Percentiles rank a stretch among this genome's conserved stretches.
Conservation (phyloP, 2,329 filamentous ascomycete species). For the Chrysosphaeria jannelii region DNA sequence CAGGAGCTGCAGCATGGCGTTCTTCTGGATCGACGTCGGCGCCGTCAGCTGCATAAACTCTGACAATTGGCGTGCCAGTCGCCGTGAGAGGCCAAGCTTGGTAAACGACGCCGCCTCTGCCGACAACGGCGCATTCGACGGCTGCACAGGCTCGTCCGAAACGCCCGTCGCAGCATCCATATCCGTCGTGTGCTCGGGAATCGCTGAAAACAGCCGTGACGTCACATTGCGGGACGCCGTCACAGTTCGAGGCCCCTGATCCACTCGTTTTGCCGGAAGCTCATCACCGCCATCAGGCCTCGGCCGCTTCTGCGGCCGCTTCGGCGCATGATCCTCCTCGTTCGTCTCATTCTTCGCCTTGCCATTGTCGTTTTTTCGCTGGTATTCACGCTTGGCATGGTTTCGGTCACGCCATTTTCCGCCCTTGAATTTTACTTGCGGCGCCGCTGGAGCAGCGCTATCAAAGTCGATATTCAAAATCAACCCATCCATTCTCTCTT, state of each 20-base stretch:
- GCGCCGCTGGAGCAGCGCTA: constrained; percentile 28
- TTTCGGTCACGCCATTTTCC: constrained; percentile 82
- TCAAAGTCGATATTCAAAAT: constrained; percentile 70
- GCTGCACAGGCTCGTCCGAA: constrained; percentile 20
- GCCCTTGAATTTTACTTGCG: constrained; percentile 43
- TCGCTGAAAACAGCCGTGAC: constrained; percentile 78
- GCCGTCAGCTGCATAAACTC: constrained; percentile 69
- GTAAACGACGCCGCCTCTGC: constrained; percentile 68
- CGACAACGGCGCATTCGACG: constrained; percentile 72
- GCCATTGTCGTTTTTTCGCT: constrained; percentile 5
- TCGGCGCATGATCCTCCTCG: constrained; percentile 1
- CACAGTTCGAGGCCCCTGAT: no score
- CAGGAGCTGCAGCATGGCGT: constrained; percentile 53
- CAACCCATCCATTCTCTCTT: constrained; percentile 92
- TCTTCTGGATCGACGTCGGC: constrained; percentile 83
- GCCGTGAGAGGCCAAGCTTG: constrained; percentile 51
- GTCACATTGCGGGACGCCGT: constrained; percentile 22
- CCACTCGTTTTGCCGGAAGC: no score
- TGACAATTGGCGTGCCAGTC: constrained; percentile 53
- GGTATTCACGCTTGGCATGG: constrained; percentile 36
- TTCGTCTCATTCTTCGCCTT: constrained; percentile 1
- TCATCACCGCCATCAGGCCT: neutral
- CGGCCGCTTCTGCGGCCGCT: neutral
- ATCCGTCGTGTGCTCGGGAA: constrained; percentile 40
- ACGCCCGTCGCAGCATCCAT: constrained; percentile 12